Percentiles rank a stretch among this genome's conserved stretches.
phyloP scores from a whole-genome alignment of 495 filamentous ascomycete species.

The Penicillium egyptiacum region DNA sequence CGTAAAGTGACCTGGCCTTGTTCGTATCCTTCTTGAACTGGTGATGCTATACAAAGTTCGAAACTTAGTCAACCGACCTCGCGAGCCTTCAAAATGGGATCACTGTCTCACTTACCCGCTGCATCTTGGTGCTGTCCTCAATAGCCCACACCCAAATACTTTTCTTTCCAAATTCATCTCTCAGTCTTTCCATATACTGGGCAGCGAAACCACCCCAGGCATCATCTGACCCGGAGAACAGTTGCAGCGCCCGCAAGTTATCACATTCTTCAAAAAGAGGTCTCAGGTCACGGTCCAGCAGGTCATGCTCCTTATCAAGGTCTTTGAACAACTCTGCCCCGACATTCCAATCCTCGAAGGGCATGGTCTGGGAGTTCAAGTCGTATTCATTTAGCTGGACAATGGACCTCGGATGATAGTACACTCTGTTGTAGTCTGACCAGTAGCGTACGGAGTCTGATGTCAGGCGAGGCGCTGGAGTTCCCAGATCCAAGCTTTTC shows the following conservation, averaged over 20 bases:
- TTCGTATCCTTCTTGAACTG: slow-evolving; percentile 63
- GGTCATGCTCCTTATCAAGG: slow-evolving; percentile 80
- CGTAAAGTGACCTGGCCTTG: slow-evolving; percentile 64
- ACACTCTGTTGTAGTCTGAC: slow-evolving; percentile 91
- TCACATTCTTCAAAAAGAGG: slow-evolving; percentile 92
- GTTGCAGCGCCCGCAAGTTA: slow-evolving; percentile 81
- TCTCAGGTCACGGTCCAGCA: slow-evolving; percentile 85
- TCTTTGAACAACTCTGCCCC: slow-evolving; percentile 81
- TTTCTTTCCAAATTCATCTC: slow-evolving; percentile 89
- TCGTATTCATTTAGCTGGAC: slow-evolving; percentile 89
- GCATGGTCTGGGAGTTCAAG: slow-evolving; percentile 69
- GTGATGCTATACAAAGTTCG: slow-evolving; percentile 15
- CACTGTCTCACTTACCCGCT: slow-evolving; percentile 51
- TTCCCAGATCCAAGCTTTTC: slow-evolving; percentile 68
- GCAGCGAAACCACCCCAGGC: slow-evolving; percentile 90
- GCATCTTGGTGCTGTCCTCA: slow-evolving; percentile 59
- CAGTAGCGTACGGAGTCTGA: slow-evolving; percentile 80
- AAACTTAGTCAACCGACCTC: slow-evolving; percentile 9
- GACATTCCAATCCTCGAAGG: slow-evolving; percentile 77
- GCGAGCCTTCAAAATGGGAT: background rate
- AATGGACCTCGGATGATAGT: slow-evolving; percentile 87
- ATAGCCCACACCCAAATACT: slow-evolving; percentile 83
- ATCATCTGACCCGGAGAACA: slow-evolving; percentile 78
- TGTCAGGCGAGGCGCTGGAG: slow-evolving; percentile 58
- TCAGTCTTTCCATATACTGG: slow-evolving; percentile 73